These are phyloP conservation scores for Colletotrichum graminicola DNA, from an alignment of 2,329 filamentous ascomycete species.

Conservation along the genomic window DNA sequence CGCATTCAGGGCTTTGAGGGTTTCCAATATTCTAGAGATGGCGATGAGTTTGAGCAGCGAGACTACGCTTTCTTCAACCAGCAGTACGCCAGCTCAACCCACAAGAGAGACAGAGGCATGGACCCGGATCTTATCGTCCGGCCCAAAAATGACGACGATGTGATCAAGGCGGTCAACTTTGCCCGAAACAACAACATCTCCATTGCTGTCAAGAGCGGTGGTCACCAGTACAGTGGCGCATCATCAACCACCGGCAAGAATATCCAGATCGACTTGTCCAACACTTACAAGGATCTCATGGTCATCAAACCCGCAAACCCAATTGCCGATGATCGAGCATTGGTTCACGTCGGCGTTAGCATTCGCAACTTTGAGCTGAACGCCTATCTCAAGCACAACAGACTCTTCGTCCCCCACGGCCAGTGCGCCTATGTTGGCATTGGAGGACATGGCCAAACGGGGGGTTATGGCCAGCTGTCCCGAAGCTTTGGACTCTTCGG, in stretches of 20 bases:
- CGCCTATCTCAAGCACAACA: conserved; percentile 54
- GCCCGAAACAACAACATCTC: conserved; percentile 56
- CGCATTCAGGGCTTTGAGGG: conserved; percentile 31
- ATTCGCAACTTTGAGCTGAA: conserved; percentile 52
- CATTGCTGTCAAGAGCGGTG: conserved; percentile 60
- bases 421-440: conserved; percentile 60
- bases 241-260: conserved; percentile 58
- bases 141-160: conserved; percentile 58
- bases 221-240: conserved; percentile 64
- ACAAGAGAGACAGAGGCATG: conserved; percentile 56
- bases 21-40: conserved; percentile 25
- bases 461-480: conserved; percentile 60
- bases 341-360: not conserved
- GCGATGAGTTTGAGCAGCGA: conserved; percentile 27
- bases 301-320: conserved; percentile 49
- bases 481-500: conserved; percentile 66
- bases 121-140: conserved; percentile 59
- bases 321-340: conserved; percentile 29
- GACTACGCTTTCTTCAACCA: conserved; percentile 43
- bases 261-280: conserved; percentile 61
- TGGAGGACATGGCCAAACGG: conserved; percentile 61
- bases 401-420: conserved; percentile 59
- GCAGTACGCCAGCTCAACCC: conserved; percentile 60
- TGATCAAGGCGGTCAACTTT: conserved; percentile 54
- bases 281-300: conserved; percentile 52